These are phyloP conservation scores for Mycena crocata DNA, from an alignment of 768 basidiomycete genomes.

Conservation along the genomic window DNA sequence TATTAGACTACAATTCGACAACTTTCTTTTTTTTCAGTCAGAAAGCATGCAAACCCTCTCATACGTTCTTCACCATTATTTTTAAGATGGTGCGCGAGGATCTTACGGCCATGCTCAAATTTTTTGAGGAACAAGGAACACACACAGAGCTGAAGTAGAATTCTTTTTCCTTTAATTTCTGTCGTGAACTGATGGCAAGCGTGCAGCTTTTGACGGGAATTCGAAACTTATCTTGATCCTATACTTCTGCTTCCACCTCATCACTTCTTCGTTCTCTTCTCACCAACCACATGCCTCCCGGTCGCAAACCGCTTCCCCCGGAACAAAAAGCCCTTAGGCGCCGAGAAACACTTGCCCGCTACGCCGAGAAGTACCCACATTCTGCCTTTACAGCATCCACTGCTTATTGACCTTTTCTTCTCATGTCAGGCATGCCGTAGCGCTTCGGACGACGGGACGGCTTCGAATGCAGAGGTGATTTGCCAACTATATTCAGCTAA, in stretches of 20 bases:
- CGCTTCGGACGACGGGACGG: too few species aligned
- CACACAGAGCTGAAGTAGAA: neutral
- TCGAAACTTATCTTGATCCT: neutral
- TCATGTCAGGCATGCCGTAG: too few species aligned
- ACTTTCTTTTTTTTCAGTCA: neutral
- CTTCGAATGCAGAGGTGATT: too few species aligned
- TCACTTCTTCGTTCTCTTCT: too few species aligned
- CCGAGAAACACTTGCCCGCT: neutral
- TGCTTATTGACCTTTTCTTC: too few species aligned
- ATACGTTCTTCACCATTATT: neutral
- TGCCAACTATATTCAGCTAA: too few species aligned
- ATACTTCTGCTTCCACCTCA: neutral
- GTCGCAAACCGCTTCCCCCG: neutral
- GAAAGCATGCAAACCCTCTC: too few species aligned
- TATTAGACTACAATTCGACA: neutral
- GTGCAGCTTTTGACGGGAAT: neutral
- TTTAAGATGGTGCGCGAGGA: neutral
- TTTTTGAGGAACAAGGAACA: neutral
- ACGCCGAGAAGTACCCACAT: neutral
- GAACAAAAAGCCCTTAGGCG: neutral
- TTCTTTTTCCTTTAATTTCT: neutral
- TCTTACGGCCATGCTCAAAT: neutral
- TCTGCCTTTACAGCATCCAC: too few species aligned
- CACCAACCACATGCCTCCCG: neutral
- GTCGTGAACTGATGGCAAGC: neutral